Conservation (phyloP, 2,329 filamentous ascomycete species). For the Hymenoscyphus salicellus region DNA sequence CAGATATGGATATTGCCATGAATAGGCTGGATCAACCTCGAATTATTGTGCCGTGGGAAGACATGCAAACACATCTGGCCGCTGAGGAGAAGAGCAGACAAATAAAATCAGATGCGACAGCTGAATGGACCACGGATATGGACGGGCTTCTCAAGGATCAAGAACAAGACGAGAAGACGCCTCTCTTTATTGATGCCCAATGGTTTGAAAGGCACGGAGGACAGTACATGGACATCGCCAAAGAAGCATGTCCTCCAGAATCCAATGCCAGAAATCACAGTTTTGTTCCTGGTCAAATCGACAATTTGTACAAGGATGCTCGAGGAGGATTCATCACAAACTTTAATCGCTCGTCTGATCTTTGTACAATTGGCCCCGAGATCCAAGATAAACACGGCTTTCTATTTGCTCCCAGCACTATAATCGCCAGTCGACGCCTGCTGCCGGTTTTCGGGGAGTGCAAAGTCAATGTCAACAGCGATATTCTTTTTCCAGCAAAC, state of each 20-base stretch:
- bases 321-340: constrained; percentile 54
- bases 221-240: constrained; percentile 59
- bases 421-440: constrained; percentile 52
- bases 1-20: constrained; percentile 65
- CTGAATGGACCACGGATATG: constrained; percentile 44
- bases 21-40: constrained; percentile 63
- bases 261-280: constrained; percentile 45
- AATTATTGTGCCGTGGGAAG: constrained; percentile 58
- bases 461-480: constrained; percentile 61
- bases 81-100: constrained; percentile 46
- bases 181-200: constrained; percentile 22
- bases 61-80: constrained; percentile 50
- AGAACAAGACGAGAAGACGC: constrained; percentile 19
- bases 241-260: constrained; percentile 54
- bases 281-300: constrained; percentile 36
- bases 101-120: constrained; percentile 43
- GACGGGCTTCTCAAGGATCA: constrained; percentile 28
- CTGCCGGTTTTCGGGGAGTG: constrained; percentile 61
- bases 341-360: constrained; percentile 56
- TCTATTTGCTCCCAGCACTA: constrained; percentile 52
- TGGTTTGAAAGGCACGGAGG: constrained; percentile 39
- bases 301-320: constrained; percentile 42
- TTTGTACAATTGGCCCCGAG: constrained; percentile 54
- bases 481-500: constrained; percentile 62
- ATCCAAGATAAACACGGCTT: constrained; percentile 52